phyloP scores from a whole-genome alignment of 305 asterid genomes.

The Fraxinus baroniana region DNA sequence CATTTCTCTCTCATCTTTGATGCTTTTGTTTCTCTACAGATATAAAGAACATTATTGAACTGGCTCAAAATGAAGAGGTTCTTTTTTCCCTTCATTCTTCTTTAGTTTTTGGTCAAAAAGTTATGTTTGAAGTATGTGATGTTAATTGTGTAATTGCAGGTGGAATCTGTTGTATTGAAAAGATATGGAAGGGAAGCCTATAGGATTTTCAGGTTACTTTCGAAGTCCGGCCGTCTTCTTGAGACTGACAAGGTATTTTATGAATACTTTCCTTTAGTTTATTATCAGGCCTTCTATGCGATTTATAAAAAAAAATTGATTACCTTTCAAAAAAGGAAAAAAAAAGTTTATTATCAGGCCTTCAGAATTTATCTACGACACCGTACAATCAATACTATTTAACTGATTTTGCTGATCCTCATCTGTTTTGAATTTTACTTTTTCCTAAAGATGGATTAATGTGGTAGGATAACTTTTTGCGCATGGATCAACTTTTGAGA shows the following conservation, averaged over 20 bases:
- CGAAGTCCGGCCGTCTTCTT: slow-evolving; percentile 46
- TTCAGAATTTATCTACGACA: not conserved
- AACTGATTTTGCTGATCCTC: not conserved
- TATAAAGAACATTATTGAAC: slow-evolving; percentile 61
- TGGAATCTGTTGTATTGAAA: slow-evolving; percentile 72
- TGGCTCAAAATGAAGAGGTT: slow-evolving; percentile 84
- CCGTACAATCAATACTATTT: not conserved
- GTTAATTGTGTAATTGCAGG: slow-evolving; percentile 41
- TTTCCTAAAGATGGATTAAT: not conserved
- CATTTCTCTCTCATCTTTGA: slow-evolving; percentile 5
- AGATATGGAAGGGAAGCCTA: slow-evolving; percentile 84
- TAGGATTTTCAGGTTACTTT: slow-evolving; percentile 74
- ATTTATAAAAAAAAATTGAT: too few species aligned
- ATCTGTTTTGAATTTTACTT: not conserved
- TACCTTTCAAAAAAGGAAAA: too few species aligned
- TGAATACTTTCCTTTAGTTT: not conserved
- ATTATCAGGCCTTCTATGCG: not conserved
- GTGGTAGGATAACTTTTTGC: not conserved
- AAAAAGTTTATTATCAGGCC: not conserved
- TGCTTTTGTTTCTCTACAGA: slow-evolving; percentile 47
- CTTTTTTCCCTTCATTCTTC: slow-evolving; percentile 20
- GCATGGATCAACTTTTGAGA: not conserved
- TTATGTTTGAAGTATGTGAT: slow-evolving; percentile 14
- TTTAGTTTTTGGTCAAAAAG: slow-evolving; percentile 9
- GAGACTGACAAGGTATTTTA: slow-evolving; percentile 74